These are phyloP conservation scores for Marchantia paleacea DNA, from an alignment of 225 moss, liverwort and hornwort genomes.

Conservation along the genomic window DNA sequence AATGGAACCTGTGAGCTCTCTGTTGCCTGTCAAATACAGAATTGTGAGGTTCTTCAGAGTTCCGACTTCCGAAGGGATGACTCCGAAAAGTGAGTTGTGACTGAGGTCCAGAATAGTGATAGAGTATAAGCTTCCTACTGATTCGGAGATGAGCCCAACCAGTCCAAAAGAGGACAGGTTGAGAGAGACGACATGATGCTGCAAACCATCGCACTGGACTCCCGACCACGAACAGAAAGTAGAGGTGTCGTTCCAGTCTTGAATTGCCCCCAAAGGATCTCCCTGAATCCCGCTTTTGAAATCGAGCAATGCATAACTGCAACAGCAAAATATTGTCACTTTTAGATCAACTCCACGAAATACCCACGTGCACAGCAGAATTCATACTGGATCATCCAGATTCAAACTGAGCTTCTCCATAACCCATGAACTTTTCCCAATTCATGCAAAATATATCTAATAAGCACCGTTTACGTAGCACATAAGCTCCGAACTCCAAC, in stretches of 20 bases:
- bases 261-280: not conserved
- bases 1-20: conserved; percentile 38
- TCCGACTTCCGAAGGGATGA: conserved; percentile 51
- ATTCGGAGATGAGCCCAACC: not conserved
- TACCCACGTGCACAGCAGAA: no score
- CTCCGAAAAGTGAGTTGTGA: conserved; percentile 33
- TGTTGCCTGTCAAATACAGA: conserved; percentile 46
- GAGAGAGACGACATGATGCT: not conserved
- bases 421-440: no score
- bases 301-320: no score
- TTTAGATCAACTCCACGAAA: no score
- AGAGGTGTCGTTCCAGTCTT: conserved; percentile 2
- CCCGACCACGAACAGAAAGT: conserved; percentile 8
- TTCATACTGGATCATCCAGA: no score
- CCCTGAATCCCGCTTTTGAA: no score
- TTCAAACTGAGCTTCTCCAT: no score
- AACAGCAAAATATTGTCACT: no score
- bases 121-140: not conserved
- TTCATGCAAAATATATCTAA: no score
- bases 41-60: conserved; percentile 28
- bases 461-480: no score
- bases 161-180: conserved; percentile 2
- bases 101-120: not conserved
- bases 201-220: not conserved
- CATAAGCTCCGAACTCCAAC: no score